These are phyloP conservation scores for Exophiala viscosa DNA, from an alignment of 2,329 filamentous ascomycete genomes.

Conservation along the genomic window DNA sequence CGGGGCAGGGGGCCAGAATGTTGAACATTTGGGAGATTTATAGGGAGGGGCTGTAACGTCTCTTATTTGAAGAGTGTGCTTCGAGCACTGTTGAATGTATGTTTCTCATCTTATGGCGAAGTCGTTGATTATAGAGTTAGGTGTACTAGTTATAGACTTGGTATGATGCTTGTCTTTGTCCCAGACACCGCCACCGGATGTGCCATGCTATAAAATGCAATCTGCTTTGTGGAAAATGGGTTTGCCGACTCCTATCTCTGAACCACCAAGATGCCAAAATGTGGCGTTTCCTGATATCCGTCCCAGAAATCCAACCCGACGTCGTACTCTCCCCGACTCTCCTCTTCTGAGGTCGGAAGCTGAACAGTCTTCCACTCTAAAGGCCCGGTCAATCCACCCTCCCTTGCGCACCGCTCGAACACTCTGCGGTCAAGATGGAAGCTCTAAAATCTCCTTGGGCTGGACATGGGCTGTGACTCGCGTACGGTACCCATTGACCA, in stretches of 20 bases:
- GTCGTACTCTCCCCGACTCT: slow-evolving; percentile 4
- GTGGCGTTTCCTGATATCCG: slow-evolving; percentile 7
- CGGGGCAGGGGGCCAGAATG: slow-evolving; percentile 50
- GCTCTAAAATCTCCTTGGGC: slow-evolving; percentile 14
- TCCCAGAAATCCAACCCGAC: slow-evolving; percentile 10
- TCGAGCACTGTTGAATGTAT: too few species aligned
- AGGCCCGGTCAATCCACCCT: slow-evolving; percentile 14
- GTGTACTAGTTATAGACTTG: too few species aligned
- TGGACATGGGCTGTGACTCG: slow-evolving; percentile 13
- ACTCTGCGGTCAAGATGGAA: slow-evolving; percentile 15
- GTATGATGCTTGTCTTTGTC: too few species aligned
- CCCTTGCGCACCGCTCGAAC: slow-evolving; percentile 13
- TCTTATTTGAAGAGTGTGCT: too few species aligned
- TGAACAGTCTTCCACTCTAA: slow-evolving; percentile 10
- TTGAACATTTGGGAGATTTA: slow-evolving; percentile 49
- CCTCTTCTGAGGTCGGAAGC: slow-evolving; percentile 11
- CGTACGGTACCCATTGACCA: slow-evolving; percentile 10
- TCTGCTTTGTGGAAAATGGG: too few species aligned
- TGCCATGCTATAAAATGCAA: too few species aligned
- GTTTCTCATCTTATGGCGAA: too few species aligned
- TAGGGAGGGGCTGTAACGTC: slow-evolving; percentile 30
- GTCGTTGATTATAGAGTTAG: too few species aligned
- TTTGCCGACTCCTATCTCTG: background rate
- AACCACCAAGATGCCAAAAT: slow-evolving; percentile 14
- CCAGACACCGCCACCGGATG: too few species aligned